Percentiles rank a stretch among this genome's conserved stretches.
Evolutionary conservation across 345 rosid species (phyloP).

Genomic region (Fremontodendron californicum): DNA sequence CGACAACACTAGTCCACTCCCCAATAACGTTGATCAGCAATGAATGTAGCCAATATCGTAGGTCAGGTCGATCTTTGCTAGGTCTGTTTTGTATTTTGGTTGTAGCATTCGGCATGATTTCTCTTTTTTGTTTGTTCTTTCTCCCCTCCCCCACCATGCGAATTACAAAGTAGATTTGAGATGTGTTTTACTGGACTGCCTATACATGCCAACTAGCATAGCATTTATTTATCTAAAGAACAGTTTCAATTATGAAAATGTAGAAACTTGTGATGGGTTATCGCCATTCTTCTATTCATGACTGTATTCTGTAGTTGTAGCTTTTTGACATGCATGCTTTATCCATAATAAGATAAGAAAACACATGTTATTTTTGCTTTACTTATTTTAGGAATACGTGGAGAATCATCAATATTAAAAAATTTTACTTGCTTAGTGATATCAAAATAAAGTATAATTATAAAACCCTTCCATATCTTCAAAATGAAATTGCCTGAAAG

Average conservation of each 20-base stretch:
- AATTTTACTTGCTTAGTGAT: too few species aligned
- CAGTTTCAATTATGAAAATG: neutral
- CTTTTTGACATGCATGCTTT: neutral
- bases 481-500: too few species aligned
- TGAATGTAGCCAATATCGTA: slow-evolving; percentile 5
- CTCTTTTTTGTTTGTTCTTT: neutral
- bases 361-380: too few species aligned
- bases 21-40: slow-evolving; percentile 1
- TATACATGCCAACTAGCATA: neutral
- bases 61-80: neutral
- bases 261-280: too few species aligned
- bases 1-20: slow-evolving; percentile 24
- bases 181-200: neutral
- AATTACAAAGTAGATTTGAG: neutral
- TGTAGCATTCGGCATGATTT: neutral
- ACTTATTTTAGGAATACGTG: too few species aligned
- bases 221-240: neutral
- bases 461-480: too few species aligned
- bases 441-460: too few species aligned
- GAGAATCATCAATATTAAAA: too few species aligned
- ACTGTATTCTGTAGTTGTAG: neutral
- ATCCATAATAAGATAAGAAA: neutral
- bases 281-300: neutral
- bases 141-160: too few species aligned
- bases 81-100: slow-evolving; percentile 11